Conservation (phyloP, 2,329 filamentous ascomycete species). For the Neonectria coccinea region DNA sequence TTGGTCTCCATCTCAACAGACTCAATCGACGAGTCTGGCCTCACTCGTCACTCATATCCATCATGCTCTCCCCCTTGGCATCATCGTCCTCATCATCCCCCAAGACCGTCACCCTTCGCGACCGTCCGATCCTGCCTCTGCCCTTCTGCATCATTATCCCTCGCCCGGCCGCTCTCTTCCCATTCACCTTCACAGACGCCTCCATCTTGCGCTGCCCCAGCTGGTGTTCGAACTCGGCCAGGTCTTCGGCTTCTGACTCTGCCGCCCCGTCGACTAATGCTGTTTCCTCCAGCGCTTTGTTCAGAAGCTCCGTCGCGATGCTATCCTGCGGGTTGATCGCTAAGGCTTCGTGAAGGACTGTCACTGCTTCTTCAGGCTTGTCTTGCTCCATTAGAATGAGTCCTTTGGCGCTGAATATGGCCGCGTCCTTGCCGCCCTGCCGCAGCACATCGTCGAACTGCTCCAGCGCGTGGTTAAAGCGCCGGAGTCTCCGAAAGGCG, state of each 20-base stretch:
- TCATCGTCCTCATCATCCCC: slow-evolving; percentile 52
- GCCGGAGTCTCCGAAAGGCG: slow-evolving; percentile 79
- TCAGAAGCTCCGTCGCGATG: slow-evolving; percentile 82
- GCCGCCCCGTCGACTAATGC: slow-evolving; percentile 59
- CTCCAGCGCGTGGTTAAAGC: slow-evolving; percentile 76
- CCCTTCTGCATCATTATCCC: slow-evolving; percentile 54
- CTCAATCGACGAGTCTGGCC: not conserved
- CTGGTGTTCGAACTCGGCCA: slow-evolving; percentile 65
- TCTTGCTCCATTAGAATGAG: slow-evolving; percentile 84
- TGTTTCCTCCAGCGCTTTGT: slow-evolving; percentile 76
- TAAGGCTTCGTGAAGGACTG: slow-evolving; percentile 85
- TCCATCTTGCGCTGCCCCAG: slow-evolving; percentile 60
- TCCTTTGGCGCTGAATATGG: slow-evolving; percentile 85
- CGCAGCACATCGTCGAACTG: slow-evolving; percentile 91
- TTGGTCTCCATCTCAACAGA: slow-evolving; percentile 1
- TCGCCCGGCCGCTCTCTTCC: slow-evolving; percentile 37
- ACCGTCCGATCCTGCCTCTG: slow-evolving; percentile 57
- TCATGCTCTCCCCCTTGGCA: slow-evolving; percentile 59
- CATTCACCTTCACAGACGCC: slow-evolving; percentile 54
- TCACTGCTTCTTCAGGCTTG: slow-evolving; percentile 80
- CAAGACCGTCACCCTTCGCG: slow-evolving; percentile 48
- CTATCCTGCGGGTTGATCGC: slow-evolving; percentile 83
- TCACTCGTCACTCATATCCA: slow-evolving; percentile 67
- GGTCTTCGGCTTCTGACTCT: slow-evolving; percentile 59
- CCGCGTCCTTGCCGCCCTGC: slow-evolving; percentile 81